Evolutionary conservation across 305 asterid species (phyloP), one percentile per base, ranked within the genome.

Genomic region (Striga hermonthica): DNA sequence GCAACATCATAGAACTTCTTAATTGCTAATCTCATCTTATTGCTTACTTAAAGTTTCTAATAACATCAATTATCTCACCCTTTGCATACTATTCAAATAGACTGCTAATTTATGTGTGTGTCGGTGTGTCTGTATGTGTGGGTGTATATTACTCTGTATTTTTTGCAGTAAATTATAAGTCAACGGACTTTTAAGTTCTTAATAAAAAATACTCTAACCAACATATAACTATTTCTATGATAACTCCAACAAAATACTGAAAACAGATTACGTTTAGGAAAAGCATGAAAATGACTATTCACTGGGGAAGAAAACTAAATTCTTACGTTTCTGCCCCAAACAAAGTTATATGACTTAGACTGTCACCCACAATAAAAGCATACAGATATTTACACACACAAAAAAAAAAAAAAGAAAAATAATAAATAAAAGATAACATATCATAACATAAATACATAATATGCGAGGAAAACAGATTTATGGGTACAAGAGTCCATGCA

Each of bases 1-100:
- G 98, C 85, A 86, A 84, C 86, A 89, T 80, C 71, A 22, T 22
- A 1, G 31, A 83, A 80, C 72, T 72, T 70, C 9, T 15, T 6
- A 48, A 44, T 44, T 44, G 12, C 5, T 47, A 12, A 47, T 47
- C 12, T 5, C 7, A 4, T 50, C 9, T 0, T 13, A 50, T 50
- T 50, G 15, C 15, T 13, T 49, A 10, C 56, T n/a, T 22, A 22
- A 22, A 22, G 31, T 22, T 22, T 2, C 31, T 22, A 22, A 22
- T 22, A 22, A 22, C 31, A 22, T 50, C 57, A 14, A 1, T 50
- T 8, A 9, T 15, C 34, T 31, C 57, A 50, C 57, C 34, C 7
- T 31, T 50, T 15, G 9, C 57, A 50, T 14, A 50, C 10, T 14
- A 50, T 50, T 31, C 57, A 50, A 50, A 13, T 6, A 10, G 31